Evolutionary conservation across 192 early-diverging fungal species (phyloP).

Genomic region (Dissophora globulifera): DNA sequence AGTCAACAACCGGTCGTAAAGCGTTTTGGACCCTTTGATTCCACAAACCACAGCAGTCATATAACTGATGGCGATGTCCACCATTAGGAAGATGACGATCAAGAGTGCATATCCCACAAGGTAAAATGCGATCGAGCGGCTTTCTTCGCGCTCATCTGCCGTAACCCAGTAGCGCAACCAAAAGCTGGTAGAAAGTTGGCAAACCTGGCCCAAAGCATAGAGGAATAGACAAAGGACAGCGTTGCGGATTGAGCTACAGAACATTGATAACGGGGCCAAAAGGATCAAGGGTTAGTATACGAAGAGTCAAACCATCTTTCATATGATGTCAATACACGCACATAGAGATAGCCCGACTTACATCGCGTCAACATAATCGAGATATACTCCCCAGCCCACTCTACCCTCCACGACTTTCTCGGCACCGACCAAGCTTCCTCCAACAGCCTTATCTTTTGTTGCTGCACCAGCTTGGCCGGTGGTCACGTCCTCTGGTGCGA

Average conservation of each 20-base stretch:
- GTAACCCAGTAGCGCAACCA: slow-evolving; percentile 45
- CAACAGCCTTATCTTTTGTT: slow-evolving; percentile 1
- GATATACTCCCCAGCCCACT: slow-evolving; percentile 82
- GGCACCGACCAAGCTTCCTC: slow-evolving; percentile 69
- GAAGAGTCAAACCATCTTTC: neutral
- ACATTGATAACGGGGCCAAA: neutral
- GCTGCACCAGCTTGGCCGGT: slow-evolving; percentile 21
- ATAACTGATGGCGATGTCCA: slow-evolving; percentile 35
- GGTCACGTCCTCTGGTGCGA: slow-evolving; percentile 58
- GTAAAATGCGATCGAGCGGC: slow-evolving; percentile 60
- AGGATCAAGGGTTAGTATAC: no score
- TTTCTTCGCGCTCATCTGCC: slow-evolving; percentile 19
- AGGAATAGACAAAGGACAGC: slow-evolving; percentile 21
- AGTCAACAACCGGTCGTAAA: slow-evolving; percentile 63
- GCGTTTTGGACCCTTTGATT: slow-evolving; percentile 60
- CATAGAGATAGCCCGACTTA: no score
- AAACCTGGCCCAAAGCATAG: slow-evolving; percentile 15
- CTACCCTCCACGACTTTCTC: slow-evolving; percentile 86
- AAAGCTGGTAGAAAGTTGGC: slow-evolving; percentile 32
- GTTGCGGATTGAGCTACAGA: slow-evolving; percentile 14
- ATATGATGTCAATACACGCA: no score
- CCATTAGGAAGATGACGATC: slow-evolving; percentile 49
- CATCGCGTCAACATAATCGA: slow-evolving; percentile 80
- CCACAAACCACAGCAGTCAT: slow-evolving; percentile 55
- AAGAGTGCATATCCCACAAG: slow-evolving; percentile 67